These are phyloP conservation scores for Tetrapisispora nanseiensis DNA, from an alignment of 805 yeast species.

Conservation along the genomic window DNA sequence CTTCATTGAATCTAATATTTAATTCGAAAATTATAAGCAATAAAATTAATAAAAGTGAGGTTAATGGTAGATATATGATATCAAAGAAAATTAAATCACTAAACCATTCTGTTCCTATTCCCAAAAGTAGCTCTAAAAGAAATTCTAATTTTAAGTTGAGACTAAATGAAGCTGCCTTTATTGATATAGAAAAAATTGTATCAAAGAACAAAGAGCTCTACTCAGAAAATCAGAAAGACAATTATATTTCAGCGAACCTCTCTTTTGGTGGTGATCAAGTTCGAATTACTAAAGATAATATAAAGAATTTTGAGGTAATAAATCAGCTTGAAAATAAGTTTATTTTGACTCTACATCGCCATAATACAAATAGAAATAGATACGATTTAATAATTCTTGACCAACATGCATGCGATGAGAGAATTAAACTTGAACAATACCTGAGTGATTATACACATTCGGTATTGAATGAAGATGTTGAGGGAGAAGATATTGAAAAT, in stretches of 20 bases:
- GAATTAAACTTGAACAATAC: constrained; percentile 49
- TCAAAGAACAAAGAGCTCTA: too few relatives aligned
- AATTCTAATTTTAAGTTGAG: too few relatives aligned
- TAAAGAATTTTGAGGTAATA: constrained; percentile 30
- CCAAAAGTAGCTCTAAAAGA: too few relatives aligned
- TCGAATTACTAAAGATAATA: constrained; percentile 9
- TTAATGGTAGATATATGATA: constrained; percentile 1
- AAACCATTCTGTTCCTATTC: too few relatives aligned
- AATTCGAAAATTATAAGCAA: background rate
- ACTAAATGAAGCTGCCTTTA: too few relatives aligned
- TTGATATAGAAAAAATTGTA: too few relatives aligned
- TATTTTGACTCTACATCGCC: constrained; percentile 35
- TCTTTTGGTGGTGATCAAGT: background rate
- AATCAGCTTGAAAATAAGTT: constrained; percentile 59
- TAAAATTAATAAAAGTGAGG: background rate
- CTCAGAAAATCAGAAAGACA: too few relatives aligned
- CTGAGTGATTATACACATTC: constrained; percentile 31
- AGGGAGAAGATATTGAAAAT: constrained; percentile 6
- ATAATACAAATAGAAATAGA: background rate
- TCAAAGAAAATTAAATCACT: background rate
- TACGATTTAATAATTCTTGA: constrained; percentile 41
- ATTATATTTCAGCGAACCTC: too few relatives aligned
- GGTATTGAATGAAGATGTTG: constrained; percentile 18
- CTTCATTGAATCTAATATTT: background rate
- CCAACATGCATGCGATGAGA: constrained; percentile 82